phyloP scores from a whole-genome alignment of 1,284 basidiomycete species.

The Anthracocystis walkeri region DNA sequence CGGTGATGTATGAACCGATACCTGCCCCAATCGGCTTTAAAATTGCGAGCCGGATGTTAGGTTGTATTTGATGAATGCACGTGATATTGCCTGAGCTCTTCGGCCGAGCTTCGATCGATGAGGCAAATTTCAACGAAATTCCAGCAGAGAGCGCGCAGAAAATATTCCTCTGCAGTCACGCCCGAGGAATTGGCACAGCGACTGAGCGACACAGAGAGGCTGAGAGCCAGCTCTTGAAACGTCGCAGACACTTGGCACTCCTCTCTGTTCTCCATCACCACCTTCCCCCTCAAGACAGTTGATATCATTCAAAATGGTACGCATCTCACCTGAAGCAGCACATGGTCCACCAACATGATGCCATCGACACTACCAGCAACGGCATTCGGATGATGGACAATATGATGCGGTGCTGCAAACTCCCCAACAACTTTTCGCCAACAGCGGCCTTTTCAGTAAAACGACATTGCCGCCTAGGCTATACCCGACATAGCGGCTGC shows the following conservation, averaged over 20 bases:
- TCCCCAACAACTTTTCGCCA: constrained; percentile 14
- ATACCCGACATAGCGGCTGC: constrained; percentile 25
- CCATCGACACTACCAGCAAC: constrained; percentile 13
- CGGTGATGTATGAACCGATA: no score
- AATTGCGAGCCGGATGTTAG: background rate
- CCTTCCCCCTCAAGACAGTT: constrained; percentile 42
- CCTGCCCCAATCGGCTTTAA: background rate
- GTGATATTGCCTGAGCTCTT: background rate
- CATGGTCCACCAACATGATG: constrained; percentile 16
- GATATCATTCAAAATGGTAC: constrained; percentile 58
- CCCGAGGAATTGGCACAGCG: background rate
- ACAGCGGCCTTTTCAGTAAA: constrained; percentile 22
- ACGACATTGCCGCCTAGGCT: constrained; percentile 34
- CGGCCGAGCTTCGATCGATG: background rate
- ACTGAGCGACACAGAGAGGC: background rate
- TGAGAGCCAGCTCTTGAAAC: background rate
- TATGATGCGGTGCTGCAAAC: constrained; percentile 31
- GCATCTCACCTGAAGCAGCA: constrained; percentile 37
- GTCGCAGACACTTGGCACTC: background rate
- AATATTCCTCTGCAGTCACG: background rate
- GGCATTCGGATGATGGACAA: constrained; percentile 16
- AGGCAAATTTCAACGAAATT: background rate
- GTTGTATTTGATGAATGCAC: background rate
- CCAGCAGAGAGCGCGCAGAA: constrained; percentile 3
- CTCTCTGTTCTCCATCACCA: constrained; percentile 29